Evolutionary conservation across 768 basidiomycete genomes (phyloP).

Genomic region (Pleurotus cornucopiae): DNA sequence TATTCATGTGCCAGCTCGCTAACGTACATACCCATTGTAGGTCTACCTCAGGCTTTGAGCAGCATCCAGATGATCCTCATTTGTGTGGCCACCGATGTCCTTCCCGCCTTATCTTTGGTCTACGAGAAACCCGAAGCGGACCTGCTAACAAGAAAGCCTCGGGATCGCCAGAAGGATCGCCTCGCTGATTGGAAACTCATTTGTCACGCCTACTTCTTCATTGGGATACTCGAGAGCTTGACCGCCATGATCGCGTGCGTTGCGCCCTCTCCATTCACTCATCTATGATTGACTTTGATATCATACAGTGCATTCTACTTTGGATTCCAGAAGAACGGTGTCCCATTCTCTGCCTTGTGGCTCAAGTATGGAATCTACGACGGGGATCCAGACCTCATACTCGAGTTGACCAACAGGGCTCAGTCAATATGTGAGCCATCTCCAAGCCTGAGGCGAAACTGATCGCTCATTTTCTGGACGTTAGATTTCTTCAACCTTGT

Average conservation of each 20-base stretch:
- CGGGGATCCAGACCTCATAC: slow-evolving; percentile 28
- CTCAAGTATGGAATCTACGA: slow-evolving; percentile 40
- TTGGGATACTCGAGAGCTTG: slow-evolving; percentile 44
- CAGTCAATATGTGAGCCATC: slow-evolving; percentile 38
- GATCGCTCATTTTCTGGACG: not conserved
- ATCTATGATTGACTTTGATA: not conserved
- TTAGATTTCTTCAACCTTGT: slow-evolving; percentile 42
- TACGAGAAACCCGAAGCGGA: slow-evolving; percentile 61
- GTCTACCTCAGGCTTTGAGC: slow-evolving; percentile 30
- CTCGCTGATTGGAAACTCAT: slow-evolving; percentile 51
- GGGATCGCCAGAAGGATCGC: slow-evolving; percentile 51
- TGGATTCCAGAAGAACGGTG: slow-evolving; percentile 36
- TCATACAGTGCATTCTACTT: slow-evolving; percentile 34
- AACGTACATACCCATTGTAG: not conserved
- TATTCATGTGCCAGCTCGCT: not conserved
- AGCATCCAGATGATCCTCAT: slow-evolving; percentile 44
- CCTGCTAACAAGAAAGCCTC: slow-evolving; percentile 48
- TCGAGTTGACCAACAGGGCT: slow-evolving; percentile 36
- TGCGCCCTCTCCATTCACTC: slow-evolving; percentile 2
- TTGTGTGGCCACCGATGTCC: slow-evolving; percentile 56
- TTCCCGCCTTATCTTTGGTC: slow-evolving; percentile 48
- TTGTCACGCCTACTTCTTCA: slow-evolving; percentile 54
- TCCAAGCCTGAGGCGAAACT: not conserved
- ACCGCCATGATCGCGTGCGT: slow-evolving; percentile 46
- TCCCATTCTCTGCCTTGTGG: slow-evolving; percentile 43